These are phyloP conservation scores for Tricholoma flavovirens DNA, from an alignment of 768 basidiomycete genomes.

Conservation along the genomic window DNA sequence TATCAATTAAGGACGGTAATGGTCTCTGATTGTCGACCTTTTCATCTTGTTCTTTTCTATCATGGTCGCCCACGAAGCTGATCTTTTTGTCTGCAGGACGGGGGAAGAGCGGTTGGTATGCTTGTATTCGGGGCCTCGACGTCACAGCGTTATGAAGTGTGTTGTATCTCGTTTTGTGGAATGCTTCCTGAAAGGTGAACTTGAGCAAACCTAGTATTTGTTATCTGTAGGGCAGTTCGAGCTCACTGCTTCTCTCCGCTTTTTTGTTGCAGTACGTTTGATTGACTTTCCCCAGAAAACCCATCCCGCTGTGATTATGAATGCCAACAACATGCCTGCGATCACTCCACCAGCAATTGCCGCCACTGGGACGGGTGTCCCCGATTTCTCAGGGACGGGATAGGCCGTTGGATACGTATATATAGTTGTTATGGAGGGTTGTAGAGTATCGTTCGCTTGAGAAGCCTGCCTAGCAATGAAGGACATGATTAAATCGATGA, in stretches of 20 bases:
- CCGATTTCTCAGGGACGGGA: slow-evolving; percentile 4
- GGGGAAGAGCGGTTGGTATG: slow-evolving; percentile 25
- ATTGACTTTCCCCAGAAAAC: slow-evolving; percentile 40
- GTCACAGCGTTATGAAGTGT: slow-evolving; percentile 35
- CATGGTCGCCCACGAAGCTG: slow-evolving; percentile 28
- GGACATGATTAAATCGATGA: neutral
- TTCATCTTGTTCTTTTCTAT: neutral
- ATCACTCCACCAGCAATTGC: slow-evolving; percentile 46
- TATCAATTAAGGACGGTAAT: neutral
- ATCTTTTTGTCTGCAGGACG: slow-evolving; percentile 30
- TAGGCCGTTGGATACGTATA: slow-evolving; percentile 7
- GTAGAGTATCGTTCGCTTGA: neutral
- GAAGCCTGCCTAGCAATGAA: neutral
- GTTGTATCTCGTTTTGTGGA: slow-evolving; percentile 29
- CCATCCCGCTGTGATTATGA: slow-evolving; percentile 39
- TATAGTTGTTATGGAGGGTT: slow-evolving; percentile 7
- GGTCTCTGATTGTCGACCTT: slow-evolving; percentile 1
- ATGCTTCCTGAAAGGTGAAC: slow-evolving; percentile 16
- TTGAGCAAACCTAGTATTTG: neutral
- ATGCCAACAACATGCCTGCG: slow-evolving; percentile 42
- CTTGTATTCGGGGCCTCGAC: slow-evolving; percentile 16
- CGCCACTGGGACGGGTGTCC: slow-evolving; percentile 33
- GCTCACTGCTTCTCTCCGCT: slow-evolving; percentile 20
- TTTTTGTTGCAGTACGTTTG: slow-evolving; percentile 28
- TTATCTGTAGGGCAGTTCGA: slow-evolving; percentile 1